Conservation (phyloP, 495 filamentous ascomycete species). For the Tuber indicum region DNA sequence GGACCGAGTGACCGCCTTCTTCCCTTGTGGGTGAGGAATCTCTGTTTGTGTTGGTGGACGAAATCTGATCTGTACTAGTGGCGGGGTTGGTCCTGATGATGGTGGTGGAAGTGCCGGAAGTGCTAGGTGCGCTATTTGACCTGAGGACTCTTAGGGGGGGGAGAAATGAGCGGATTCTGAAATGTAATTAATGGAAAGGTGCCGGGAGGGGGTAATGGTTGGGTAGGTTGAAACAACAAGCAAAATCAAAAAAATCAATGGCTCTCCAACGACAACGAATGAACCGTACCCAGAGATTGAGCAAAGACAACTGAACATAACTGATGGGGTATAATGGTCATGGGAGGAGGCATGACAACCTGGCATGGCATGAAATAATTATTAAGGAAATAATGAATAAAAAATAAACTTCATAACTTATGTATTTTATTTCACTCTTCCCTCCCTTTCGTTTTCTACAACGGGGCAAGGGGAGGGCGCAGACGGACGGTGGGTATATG, state of each 20-base stretch:
- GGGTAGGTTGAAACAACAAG: neutral
- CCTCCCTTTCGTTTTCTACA: neutral
- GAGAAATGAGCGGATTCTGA: slow-evolving; percentile 8
- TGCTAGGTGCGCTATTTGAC: neutral
- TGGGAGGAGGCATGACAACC: neutral
- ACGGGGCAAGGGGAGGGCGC: neutral
- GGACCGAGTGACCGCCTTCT: neutral
- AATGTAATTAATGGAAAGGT: slow-evolving; percentile 8
- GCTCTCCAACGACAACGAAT: slow-evolving; percentile 23
- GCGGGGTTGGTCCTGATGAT: neutral
- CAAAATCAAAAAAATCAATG: slow-evolving; percentile 15
- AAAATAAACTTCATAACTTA: neutral
- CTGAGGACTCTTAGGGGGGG: neutral
- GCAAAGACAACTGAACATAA: neutral
- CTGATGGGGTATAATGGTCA: neutral
- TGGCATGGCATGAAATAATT: neutral
- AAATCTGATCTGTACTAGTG: neutral
- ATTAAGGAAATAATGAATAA: neutral
- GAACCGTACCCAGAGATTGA: neutral
- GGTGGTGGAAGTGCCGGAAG: neutral
- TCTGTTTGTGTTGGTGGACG: neutral
- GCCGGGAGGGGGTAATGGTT: neutral
- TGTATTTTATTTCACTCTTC: neutral
- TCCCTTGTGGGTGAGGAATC: neutral
- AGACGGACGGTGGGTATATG: neutral